Conservation (phyloP, 345 rosid genomes). For the Gossypium turneri region DNA sequence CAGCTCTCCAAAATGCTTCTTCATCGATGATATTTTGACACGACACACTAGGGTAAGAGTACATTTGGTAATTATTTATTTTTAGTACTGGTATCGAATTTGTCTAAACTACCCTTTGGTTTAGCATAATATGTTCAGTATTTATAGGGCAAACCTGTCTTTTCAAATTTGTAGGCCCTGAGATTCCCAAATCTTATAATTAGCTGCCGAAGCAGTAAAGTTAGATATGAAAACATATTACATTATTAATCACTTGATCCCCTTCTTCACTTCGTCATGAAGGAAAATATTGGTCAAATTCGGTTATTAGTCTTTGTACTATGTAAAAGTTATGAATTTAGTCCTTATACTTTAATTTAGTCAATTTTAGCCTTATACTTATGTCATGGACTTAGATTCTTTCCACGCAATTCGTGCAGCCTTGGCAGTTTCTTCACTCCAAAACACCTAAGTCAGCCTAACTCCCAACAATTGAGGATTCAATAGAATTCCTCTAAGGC, state of each 20-base stretch:
- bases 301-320: too few relatives aligned
- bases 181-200: not conserved
- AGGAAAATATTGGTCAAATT: not conserved
- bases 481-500: too few relatives aligned
- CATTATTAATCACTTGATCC: constrained; percentile 1
- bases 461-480: too few relatives aligned
- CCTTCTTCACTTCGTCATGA: not conserved
- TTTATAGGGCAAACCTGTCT: not conserved
- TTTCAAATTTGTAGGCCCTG: not conserved
- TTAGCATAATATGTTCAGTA: not conserved
- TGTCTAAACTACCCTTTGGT: not conserved
- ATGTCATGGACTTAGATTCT: too few relatives aligned
- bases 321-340: too few relatives aligned
- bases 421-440: too few relatives aligned
- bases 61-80: not conserved
- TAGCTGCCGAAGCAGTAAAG: not conserved
- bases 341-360: too few relatives aligned
- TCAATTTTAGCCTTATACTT: too few relatives aligned
- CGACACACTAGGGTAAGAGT: not conserved
- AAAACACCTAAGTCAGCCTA: too few relatives aligned
- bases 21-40: not conserved
- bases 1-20: not conserved
- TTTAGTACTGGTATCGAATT: not conserved
- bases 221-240: not conserved
- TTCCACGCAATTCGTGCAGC: too few relatives aligned